Evolutionary conservation across 1,284 basidiomycete species (phyloP).

Genomic region (Cutaneotrichosporon daszewskae): DNA sequence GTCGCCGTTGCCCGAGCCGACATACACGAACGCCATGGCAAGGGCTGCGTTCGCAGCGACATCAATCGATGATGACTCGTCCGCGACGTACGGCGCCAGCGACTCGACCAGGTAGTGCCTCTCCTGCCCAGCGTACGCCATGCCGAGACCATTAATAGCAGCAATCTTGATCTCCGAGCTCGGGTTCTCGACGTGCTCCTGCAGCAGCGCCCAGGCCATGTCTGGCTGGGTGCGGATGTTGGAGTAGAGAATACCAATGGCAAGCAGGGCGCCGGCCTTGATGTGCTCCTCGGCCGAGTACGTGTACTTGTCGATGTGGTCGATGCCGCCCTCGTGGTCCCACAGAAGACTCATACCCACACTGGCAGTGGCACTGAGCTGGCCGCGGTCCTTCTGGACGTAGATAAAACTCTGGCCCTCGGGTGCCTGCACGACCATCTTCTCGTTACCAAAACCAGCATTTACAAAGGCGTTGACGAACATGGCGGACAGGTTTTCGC

Average conservation of each 20-base stretch:
- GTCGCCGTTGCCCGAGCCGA: constrained; percentile 92
- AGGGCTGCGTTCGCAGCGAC: constrained; percentile 80
- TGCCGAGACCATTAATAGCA: constrained; percentile 81
- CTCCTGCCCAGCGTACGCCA: constrained; percentile 90
- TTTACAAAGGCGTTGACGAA: constrained; percentile 99
- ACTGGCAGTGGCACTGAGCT: constrained; percentile 94
- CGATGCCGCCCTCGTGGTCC: constrained; percentile 93
- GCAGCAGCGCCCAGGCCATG: constrained; percentile 82
- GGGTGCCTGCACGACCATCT: constrained; percentile 92
- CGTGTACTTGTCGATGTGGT: constrained; percentile 95
- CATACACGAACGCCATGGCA: constrained; percentile 89
- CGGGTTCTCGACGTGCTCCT: constrained; percentile 86
- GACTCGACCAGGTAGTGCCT: constrained; percentile 77
- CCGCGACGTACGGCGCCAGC: constrained; percentile 72
- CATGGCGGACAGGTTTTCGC: constrained; percentile 89
- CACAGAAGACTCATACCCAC: constrained; percentile 89
- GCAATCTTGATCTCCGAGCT: constrained; percentile 76
- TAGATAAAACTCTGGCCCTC: constrained; percentile 98
- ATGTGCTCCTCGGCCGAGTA: constrained; percentile 95
- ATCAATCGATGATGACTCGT: constrained; percentile 81
- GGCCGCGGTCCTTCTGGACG: constrained; percentile 98
- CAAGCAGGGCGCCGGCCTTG: constrained; percentile 94
- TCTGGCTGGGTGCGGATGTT: constrained; percentile 90
- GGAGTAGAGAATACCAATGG: constrained; percentile 87
- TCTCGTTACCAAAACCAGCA: constrained; percentile 97